Base-by-base conservation (phyloP, 495 filamentous ascomycete genomes). In the Tuber calosporum region DNA sequence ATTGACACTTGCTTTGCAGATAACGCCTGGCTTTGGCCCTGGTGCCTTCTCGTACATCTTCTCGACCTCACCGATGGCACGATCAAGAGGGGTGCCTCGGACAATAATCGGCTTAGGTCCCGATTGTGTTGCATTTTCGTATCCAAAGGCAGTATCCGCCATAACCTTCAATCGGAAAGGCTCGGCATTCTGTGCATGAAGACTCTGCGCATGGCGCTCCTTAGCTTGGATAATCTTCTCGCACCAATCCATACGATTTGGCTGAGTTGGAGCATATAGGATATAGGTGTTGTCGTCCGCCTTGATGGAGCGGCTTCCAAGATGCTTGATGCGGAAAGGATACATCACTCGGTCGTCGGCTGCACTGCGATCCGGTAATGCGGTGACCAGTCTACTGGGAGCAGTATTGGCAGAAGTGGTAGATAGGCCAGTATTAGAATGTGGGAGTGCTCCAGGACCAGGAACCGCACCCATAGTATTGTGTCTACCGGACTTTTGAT, bases 261-360 rank as follows among this genome's bases (percentile, higher is more conserved):
- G 86, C 2, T 89, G 86, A 1, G 87, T 89, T 39, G 89, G 87
- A 1, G 94, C 93, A 77, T 95, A 98, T 4, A 99, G 86, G 3
- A 90, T 96, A 82, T 97, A 98, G 4, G 86, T 87, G 37, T 78
- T 82, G 62, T 82, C 80, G 38, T 82, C 80, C 9, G 80, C 74
- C 66, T 82, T 82, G 39, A 73, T 8, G 38, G 77, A 73, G 7
- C 88, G 87, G 71, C 93, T 90, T 11, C 95, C 95, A n/a, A 99
- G 87, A 84, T 99, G 96, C 82, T 97, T 97, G 82, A 99, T 90
- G 74, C 89, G 90, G 87, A 99, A 98, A 5, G 96, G 95, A 81
- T 92, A 98, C 75, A 98, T 86, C 53, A 96, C 89, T 82, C 89
- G 93, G 73, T 94, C 92, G 77, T 94, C 90, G 71, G 87, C 89